Evolutionary conservation across 1,139 yeast species (phyloP).

Genomic region (Lodderomyces orthopsilosis): DNA sequence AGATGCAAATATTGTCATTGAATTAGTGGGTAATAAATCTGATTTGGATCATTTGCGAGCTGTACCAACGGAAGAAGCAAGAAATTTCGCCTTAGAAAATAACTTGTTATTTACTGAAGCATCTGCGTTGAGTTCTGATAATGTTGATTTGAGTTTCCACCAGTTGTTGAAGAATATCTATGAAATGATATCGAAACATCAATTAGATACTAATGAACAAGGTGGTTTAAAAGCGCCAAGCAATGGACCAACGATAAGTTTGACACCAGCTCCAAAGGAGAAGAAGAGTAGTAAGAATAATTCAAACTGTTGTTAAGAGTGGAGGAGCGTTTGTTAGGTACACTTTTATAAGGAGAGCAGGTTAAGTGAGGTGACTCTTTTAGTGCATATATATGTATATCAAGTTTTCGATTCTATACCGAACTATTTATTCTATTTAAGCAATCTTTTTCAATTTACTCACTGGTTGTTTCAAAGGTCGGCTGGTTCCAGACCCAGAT

Average conservation of each 20-base stretch:
- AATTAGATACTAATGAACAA: slow-evolving; percentile 62
- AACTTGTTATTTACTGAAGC: slow-evolving; percentile 92
- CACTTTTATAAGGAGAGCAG: no score
- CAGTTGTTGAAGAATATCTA: slow-evolving; percentile 89
- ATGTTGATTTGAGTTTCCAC: slow-evolving; percentile 92
- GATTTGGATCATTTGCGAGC: slow-evolving; percentile 95
- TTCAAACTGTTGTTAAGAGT: slow-evolving; percentile 63
- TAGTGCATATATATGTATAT: not conserved
- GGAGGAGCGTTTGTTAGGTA: no score
- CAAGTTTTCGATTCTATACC: not conserved
- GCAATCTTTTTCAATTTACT: slow-evolving; percentile 17
- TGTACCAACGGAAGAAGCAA: slow-evolving; percentile 97
- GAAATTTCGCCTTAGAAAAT: slow-evolving; percentile 91
- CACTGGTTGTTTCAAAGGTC: slow-evolving; percentile 37
- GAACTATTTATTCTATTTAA: slow-evolving; percentile 2
- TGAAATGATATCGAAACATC: slow-evolving; percentile 86
- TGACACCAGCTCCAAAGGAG: slow-evolving; percentile 92
- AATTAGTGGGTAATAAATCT: slow-evolving; percentile 82
- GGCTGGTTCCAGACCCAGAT: slow-evolving; percentile 18
- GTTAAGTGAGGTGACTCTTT: slow-evolving; percentile 19
- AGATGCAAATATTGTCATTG: slow-evolving; percentile 94
- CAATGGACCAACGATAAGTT: slow-evolving; percentile 85
- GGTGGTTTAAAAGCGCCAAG: slow-evolving; percentile 42
- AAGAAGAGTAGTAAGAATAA: slow-evolving; percentile 57
- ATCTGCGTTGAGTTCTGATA: slow-evolving; percentile 92